Evolutionary conservation across 139 green algal genomes (phyloP).

Genomic region (Zygnema circumcarinatum): DNA sequence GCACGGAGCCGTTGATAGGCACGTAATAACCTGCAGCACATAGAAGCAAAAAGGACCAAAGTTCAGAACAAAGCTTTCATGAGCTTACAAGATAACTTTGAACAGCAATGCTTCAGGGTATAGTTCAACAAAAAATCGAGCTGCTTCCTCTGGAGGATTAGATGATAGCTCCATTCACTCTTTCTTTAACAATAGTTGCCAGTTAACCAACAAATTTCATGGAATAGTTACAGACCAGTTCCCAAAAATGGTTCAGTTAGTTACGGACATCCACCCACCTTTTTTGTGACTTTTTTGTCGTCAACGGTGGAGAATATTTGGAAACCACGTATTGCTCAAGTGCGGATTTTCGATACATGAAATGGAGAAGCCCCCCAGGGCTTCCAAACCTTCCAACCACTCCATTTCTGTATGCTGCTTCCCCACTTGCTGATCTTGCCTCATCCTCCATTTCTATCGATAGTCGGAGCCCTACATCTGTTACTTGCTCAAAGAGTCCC

Average conservation of each 20-base stretch:
- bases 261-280: too few relatives aligned
- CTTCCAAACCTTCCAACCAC: neutral
- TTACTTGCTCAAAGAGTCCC: neutral
- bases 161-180: too few relatives aligned
- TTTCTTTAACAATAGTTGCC: too few relatives aligned
- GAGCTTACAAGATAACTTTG: too few relatives aligned
- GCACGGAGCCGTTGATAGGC: neutral
- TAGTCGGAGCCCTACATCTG: neutral
- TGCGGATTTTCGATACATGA: conserved; percentile 15
- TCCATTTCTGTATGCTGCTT: neutral
- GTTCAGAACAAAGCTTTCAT: neutral
- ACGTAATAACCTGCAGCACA: conserved; percentile 22
- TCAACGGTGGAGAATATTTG: neutral
- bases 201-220: too few relatives aligned
- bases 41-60: neutral
- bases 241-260: too few relatives aligned
- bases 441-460: neutral
- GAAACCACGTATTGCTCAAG: conserved; percentile 20
- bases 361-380: conserved; percentile 30
- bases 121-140: too few relatives aligned
- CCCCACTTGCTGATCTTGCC: conserved; percentile 8
- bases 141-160: neutral
- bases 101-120: neutral
- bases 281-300: conserved; percentile 30
- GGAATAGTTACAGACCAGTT: too few relatives aligned